phyloP scores from a whole-genome alignment of 306 rosid species.

The Pterocarpus macrocarpus region DNA sequence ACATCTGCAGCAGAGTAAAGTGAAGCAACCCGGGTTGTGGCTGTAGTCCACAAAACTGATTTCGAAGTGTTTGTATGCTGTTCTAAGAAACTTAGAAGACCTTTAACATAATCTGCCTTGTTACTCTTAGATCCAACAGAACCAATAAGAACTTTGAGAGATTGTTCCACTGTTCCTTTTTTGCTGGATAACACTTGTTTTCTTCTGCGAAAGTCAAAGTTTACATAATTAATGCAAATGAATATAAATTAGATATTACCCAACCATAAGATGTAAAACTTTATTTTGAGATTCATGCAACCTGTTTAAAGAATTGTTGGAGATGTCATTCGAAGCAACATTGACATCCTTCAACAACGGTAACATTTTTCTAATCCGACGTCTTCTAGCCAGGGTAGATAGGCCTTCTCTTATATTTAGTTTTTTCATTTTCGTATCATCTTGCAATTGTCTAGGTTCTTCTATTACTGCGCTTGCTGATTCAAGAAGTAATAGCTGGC shows the following conservation, averaged over 20 bases:
- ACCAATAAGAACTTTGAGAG: conserved; percentile 83
- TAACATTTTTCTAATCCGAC: conserved; percentile 66
- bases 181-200: conserved; percentile 53
- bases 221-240: conserved; percentile 51
- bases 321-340: conserved; percentile 48
- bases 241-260: conserved; percentile 47
- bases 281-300: conserved; percentile 43
- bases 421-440: conserved; percentile 53
- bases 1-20: conserved; percentile 96
- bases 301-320: conserved; percentile 49
- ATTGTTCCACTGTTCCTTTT: conserved; percentile 51
- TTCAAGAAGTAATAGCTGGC: conserved; percentile 89
- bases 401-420: conserved; percentile 49
- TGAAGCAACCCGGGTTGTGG: conserved; percentile 88
- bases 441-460: conserved; percentile 54
- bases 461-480: conserved; percentile 70
- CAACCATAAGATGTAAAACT: conserved; percentile 29
- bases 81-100: conserved; percentile 67
- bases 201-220: conserved; percentile 46
- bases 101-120: conserved; percentile 85
- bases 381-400: conserved; percentile 61
- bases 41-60: conserved; percentile 89
- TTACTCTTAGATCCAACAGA: conserved; percentile 98
- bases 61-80: conserved; percentile 84
- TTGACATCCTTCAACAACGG: conserved; percentile 55